phyloP scores from a whole-genome alignment of 768 basidiomycete species.

The Hemileccinum impolitum region DNA sequence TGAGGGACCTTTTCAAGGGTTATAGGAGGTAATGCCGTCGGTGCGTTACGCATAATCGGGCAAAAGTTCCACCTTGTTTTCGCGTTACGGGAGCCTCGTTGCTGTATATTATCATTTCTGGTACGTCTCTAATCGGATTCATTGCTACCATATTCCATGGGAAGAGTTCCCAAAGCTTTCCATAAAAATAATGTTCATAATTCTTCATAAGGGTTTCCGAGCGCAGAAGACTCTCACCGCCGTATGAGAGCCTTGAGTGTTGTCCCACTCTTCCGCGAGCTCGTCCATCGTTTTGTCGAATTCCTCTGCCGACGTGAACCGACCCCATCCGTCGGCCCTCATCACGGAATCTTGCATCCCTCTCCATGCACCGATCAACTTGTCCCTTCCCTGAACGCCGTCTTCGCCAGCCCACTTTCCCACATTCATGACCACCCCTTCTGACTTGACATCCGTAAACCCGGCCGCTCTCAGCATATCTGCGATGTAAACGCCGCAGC shows the following conservation, averaged over 20 bases:
- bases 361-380: slow-evolving; percentile 16
- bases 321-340: slow-evolving; percentile 13
- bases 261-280: slow-evolving; percentile 26
- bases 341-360: slow-evolving; percentile 23
- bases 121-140: neutral
- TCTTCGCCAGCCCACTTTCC: slow-evolving; percentile 26
- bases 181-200: neutral
- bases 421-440: slow-evolving; percentile 17
- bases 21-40: slow-evolving; percentile 20
- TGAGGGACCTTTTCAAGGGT: slow-evolving; percentile 51
- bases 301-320: slow-evolving; percentile 16
- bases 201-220: slow-evolving; percentile 12
- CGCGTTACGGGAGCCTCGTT: too few relatives aligned
- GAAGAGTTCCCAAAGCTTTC: neutral
- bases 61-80: too few relatives aligned
- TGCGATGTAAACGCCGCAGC: slow-evolving; percentile 9
- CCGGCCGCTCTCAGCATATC: slow-evolving; percentile 20
- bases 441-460: slow-evolving; percentile 16
- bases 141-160: neutral
- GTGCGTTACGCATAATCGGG: too few relatives aligned
- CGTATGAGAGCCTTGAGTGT: slow-evolving; percentile 11
- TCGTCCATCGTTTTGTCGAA: slow-evolving; percentile 17
- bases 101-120: too few relatives aligned
- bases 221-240: slow-evolving; percentile 6
- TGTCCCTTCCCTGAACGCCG: slow-evolving; percentile 16